Percentiles rank a stretch among this genome's conserved stretches.
Conservation (phyloP, 2,329 filamentous ascomycete genomes). For the Myriangium duriaei region DNA sequence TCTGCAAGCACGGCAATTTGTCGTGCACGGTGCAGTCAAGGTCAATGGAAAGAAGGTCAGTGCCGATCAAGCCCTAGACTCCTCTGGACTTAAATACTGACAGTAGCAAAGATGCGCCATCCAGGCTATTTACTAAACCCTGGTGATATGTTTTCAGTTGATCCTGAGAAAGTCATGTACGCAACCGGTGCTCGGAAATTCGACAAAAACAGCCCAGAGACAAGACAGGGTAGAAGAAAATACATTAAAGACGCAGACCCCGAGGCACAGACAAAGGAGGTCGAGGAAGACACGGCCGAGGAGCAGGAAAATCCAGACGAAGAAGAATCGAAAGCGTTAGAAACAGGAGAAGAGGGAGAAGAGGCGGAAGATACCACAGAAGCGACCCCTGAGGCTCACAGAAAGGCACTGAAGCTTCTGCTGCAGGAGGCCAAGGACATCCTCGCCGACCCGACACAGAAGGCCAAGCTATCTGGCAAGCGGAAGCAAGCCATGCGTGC, state of each 20-base stretch:
- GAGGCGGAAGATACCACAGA: slow-evolving; percentile 18
- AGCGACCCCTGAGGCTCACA: slow-evolving; percentile 26
- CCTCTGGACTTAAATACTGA: background rate
- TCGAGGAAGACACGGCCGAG: slow-evolving; percentile 18
- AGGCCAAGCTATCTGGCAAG: slow-evolving; percentile 46
- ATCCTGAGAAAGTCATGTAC: slow-evolving; percentile 74
- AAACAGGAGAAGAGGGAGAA: slow-evolving; percentile 13
- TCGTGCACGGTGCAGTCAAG: slow-evolving; percentile 81
- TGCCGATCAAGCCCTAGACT: too few species aligned
- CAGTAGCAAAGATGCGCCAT: slow-evolving; percentile 61
- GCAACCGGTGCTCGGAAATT: slow-evolving; percentile 58
- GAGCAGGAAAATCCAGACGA: slow-evolving; percentile 12
- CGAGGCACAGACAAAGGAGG: slow-evolving; percentile 7
- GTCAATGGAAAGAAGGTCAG: slow-evolving; percentile 91
- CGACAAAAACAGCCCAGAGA: slow-evolving; percentile 16
- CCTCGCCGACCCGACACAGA: slow-evolving; percentile 39
- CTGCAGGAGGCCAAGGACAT: slow-evolving; percentile 48
- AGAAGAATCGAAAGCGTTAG: slow-evolving; percentile 11
- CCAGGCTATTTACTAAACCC: slow-evolving; percentile 92
- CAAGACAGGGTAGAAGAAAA: slow-evolving; percentile 12
- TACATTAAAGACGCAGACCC: slow-evolving; percentile 8
- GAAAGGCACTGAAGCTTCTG: slow-evolving; percentile 41
- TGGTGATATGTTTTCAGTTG: slow-evolving; percentile 95
- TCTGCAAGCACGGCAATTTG: slow-evolving; percentile 85
- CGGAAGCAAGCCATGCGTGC: slow-evolving; percentile 63